A percentile compares a stretch with the other conserved stretches of the same genome.
These are phyloP conservation scores for Leccinum uliginosum DNA, from an alignment of 768 basidiomycete genomes.

Conservation along the genomic window DNA sequence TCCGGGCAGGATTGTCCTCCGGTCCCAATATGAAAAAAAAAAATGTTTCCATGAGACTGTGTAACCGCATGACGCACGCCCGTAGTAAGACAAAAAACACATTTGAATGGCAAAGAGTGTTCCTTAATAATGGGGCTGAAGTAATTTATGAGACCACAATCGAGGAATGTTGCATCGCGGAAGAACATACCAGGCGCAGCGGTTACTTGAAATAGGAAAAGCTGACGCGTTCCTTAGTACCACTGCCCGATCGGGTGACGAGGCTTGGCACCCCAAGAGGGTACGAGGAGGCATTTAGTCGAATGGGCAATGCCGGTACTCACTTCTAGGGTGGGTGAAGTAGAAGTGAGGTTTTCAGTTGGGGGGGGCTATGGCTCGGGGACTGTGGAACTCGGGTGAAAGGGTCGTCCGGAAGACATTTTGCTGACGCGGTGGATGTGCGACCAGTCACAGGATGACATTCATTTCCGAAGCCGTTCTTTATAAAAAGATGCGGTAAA, in stretches of 20 bases:
- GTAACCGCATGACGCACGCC: slow-evolving; percentile 19
- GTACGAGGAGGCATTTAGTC: slow-evolving; percentile 25
- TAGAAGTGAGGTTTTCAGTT: slow-evolving; percentile 13
- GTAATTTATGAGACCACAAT: slow-evolving; percentile 22
- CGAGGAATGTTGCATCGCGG: slow-evolving; percentile 24
- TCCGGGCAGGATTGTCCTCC: slow-evolving; percentile 22
- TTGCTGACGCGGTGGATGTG: slow-evolving; percentile 11
- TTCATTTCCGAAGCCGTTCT: slow-evolving; percentile 33
- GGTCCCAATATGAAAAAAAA: slow-evolving; percentile 27
- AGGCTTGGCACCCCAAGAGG: slow-evolving; percentile 20
- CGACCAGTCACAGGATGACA: slow-evolving; percentile 27
- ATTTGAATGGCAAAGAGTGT: slow-evolving; percentile 21
- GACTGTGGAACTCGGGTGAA: slow-evolving; percentile 30
- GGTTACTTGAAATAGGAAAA: slow-evolving; percentile 16
- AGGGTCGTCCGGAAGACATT: slow-evolving; percentile 26
- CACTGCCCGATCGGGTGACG: slow-evolving; percentile 16
- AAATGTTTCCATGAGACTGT: slow-evolving; percentile 24
- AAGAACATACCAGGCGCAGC: slow-evolving; percentile 27
- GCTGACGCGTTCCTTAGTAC: slow-evolving; percentile 12
- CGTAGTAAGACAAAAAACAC: slow-evolving; percentile 23
- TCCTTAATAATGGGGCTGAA: slow-evolving; percentile 30
- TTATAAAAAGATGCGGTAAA: slow-evolving; percentile 26
- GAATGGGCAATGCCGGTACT: slow-evolving; percentile 28
- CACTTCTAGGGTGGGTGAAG: slow-evolving; percentile 18
- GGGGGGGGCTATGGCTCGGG: slow-evolving; percentile 28